Base-by-base conservation (phyloP, 805 yeast genomes). In the Pichia heedii region DNA sequence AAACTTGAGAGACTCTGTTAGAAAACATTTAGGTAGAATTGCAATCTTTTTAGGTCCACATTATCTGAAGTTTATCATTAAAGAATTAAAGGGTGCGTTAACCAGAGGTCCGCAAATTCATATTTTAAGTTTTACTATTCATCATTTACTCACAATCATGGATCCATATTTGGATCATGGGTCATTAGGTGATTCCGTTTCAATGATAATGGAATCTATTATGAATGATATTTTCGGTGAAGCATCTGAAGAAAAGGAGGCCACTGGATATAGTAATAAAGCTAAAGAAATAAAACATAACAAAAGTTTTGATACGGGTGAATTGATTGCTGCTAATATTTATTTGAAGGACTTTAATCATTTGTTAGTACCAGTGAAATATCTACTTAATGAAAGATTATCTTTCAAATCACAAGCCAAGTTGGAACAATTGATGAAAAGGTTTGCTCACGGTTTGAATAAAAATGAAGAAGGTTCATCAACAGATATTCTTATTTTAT, bases 211-310 rank as follows among this genome's bases (percentile, higher is more conserved):
- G 51, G 79, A 76, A 20, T 68, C 87, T 15, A 70, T 89, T 20
- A 90, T 90, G 96, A 95, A 88, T 56, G 96, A 90, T 56, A 74
- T 79, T 4, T 89, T 93, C 61, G 98, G 98, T 21, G 74, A 81
- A 10, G 84, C 95, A 4, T 95, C 96, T 30, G 83, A 82, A 56
- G 97, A 93, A 56, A 90, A 93, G 58, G 97, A 93, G 50, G 89
- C 93, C 5, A 97, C 88, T 48, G 96, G 88, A 18, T 90, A 93
- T 56, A 76, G 75, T 41, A 80, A 85, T 26, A 79, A 81, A 48
- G 84, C 88, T 79, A 84, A 83, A 54, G 98, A 90, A 67, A 90
- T 93, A 30, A 89, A 87, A 58, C 81, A 78, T 50, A 86, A 85
- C 56, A 87, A 87, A 64, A 82, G 95, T 68, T 84, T 68, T 57